Evolutionary conservation across 768 basidiomycete genomes (phyloP).

Genomic region (Phlebiopsis gigantea): DNA sequence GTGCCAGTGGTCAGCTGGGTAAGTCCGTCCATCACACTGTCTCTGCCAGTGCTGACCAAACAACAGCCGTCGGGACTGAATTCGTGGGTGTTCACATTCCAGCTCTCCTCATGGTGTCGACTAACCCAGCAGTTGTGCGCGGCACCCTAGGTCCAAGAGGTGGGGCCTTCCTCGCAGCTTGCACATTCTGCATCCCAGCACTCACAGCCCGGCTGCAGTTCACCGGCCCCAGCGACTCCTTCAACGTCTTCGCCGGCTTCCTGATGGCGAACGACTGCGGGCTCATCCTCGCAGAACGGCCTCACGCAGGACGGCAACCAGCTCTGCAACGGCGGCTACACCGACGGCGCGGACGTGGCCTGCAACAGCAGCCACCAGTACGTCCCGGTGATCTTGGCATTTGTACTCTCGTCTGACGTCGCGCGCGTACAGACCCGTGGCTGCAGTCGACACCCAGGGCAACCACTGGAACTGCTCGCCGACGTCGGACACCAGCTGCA

Average conservation of each 20-base stretch:
- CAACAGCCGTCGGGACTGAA: background rate
- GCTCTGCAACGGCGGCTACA: conserved; percentile 6
- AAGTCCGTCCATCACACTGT: background rate
- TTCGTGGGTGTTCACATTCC: background rate
- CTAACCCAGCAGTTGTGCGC: too few species aligned
- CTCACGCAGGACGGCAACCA: conserved; percentile 3
- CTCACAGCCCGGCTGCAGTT: background rate
- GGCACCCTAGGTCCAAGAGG: background rate
- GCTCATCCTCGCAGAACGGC: conserved; percentile 4
- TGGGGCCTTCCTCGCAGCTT: background rate
- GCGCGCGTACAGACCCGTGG: background rate
- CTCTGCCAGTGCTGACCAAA: background rate
- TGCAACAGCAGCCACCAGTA: conserved; percentile 6
- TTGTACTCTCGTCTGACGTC: background rate
- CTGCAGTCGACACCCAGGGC: conserved; percentile 3
- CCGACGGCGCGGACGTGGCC: background rate
- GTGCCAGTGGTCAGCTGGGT: background rate
- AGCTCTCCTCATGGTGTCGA: too few species aligned
- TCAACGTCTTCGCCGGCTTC: conserved; percentile 5
- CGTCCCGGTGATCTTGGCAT: background rate
- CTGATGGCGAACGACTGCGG: conserved; percentile 6
- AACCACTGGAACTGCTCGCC: conserved; percentile 1
- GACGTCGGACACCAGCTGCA: conserved; percentile 1
- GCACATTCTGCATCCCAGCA: background rate
- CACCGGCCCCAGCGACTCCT: background rate